These are phyloP conservation scores for Mixia osmundae DNA, from an alignment of 1,284 basidiomycete genomes.

Conservation along the genomic window DNA sequence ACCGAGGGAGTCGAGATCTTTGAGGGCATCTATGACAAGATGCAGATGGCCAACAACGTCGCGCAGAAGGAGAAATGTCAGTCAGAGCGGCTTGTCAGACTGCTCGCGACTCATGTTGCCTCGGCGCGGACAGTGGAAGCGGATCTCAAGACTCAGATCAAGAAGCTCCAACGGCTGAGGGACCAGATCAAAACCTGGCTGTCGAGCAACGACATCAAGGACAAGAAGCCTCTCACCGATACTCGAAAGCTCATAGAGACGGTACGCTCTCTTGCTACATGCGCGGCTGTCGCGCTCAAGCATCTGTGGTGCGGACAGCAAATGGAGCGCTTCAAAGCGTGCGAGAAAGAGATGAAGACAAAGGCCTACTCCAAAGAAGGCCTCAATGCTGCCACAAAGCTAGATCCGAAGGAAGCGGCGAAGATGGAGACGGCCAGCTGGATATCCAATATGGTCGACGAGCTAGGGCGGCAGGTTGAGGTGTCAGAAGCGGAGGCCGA, in stretches of 20 bases:
- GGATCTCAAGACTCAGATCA: conserved; percentile 92
- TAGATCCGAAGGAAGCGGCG: conserved; percentile 92
- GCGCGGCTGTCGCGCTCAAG: neutral
- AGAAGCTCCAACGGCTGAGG: conserved; percentile 89
- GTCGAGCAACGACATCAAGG: conserved; percentile 95
- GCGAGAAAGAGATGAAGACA: conserved; percentile 99
- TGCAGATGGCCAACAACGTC: conserved; percentile 67
- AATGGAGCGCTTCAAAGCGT: conserved; percentile 99
- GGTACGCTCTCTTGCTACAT: conserved; percentile 32
- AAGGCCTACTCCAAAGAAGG: conserved; percentile 99
- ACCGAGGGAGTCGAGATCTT: conserved; percentile 80
- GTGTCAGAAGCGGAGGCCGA: conserved; percentile 89
- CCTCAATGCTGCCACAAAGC: conserved; percentile 71
- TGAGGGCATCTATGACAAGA: conserved; percentile 85
- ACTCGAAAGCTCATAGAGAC: conserved; percentile 93
- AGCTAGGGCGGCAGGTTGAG: conserved; percentile 81
- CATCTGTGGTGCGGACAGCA: conserved; percentile 33
- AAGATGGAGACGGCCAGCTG: conserved; percentile 74
- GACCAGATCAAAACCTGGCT: conserved; percentile 99
- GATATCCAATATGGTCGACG: conserved; percentile 70
- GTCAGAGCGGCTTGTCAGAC: too few relatives aligned
- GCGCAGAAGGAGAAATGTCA: conserved; percentile 96
- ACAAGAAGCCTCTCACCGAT: conserved; percentile 80
- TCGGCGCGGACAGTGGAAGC: conserved; percentile 52
- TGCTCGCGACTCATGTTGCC: too few relatives aligned